phyloP scores from a whole-genome alignment of 202 grass and related monocot genomes.

The Hordeum pubiflorum region DNA sequence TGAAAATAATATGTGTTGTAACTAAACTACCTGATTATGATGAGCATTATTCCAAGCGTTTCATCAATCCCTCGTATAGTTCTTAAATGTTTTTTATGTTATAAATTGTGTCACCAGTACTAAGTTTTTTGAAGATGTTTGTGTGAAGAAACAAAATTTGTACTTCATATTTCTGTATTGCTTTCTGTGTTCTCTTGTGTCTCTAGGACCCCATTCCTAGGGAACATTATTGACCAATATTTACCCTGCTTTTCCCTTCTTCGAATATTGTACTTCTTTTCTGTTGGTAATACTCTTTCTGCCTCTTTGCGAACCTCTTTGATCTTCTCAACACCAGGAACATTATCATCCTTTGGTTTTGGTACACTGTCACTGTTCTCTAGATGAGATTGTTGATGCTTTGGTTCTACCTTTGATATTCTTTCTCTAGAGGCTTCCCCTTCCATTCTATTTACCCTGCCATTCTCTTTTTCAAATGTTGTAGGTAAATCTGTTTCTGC shows the following conservation, averaged over 20 bases:
- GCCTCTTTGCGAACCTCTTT: neutral
- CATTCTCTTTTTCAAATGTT: conserved; percentile 18
- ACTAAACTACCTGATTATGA: too few species aligned
- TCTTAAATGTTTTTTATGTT: too few species aligned
- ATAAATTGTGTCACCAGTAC: too few species aligned
- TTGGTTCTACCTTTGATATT: conserved; percentile 21
- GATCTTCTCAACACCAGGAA: conserved; percentile 3
- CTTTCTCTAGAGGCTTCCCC: conserved; percentile 2
- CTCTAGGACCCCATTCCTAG: too few species aligned
- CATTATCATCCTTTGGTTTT: neutral
- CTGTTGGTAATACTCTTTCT: conserved; percentile 10
- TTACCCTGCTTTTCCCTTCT: neutral
- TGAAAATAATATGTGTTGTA: too few species aligned
- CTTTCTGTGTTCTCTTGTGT: too few species aligned
- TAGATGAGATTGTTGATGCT: conserved; percentile 14
- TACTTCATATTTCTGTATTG: too few species aligned
- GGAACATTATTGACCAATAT: too few species aligned
- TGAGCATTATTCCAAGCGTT: too few species aligned
- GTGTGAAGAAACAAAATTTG: too few species aligned
- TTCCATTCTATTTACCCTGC: neutral
- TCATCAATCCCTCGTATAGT: too few species aligned
- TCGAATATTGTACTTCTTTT: conserved; percentile 15
- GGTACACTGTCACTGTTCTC: neutral
- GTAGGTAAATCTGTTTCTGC: neutral
- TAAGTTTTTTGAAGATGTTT: too few species aligned